A percentile compares a stretch with the other conserved stretches of the same genome.
phyloP scores from a whole-genome alignment of 208 protist species.

The Dictyostelium gargantuum region DNA sequence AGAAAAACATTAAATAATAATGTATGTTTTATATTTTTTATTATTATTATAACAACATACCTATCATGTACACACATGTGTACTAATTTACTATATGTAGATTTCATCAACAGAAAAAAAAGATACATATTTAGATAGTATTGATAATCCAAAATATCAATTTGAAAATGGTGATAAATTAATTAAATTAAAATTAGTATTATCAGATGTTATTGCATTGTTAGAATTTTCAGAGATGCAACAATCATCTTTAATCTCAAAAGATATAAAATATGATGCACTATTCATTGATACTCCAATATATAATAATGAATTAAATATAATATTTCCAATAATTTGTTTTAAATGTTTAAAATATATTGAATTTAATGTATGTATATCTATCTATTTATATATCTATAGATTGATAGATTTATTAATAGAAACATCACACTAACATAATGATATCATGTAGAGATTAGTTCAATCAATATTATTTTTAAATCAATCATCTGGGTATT shows the following conservation, averaged over 20 bases:
- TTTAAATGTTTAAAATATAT: constrained; percentile 14
- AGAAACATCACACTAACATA: too few relatives aligned
- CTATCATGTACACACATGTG: too few relatives aligned
- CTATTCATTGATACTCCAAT: neutral
- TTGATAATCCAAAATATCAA: neutral
- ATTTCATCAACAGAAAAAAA: neutral
- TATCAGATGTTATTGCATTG: neutral
- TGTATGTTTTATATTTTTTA: neutral
- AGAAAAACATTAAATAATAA: neutral
- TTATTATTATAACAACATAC: neutral
- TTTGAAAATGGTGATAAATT: neutral
- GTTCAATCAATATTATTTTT: constrained; percentile 14
- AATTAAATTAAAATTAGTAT: neutral
- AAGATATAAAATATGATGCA: neutral
- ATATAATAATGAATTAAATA: constrained; percentile 7
- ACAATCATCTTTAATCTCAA: neutral
- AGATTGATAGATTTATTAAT: too few relatives aligned
- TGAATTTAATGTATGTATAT: neutral
- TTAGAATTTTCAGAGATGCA: neutral
- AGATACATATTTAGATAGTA: neutral
- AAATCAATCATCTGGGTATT: neutral
- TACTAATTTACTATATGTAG: too few relatives aligned
- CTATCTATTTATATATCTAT: neutral
- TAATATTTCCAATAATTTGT: constrained; percentile 18
- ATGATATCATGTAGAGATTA: neutral